Percentiles rank a stretch among this genome's conserved stretches.
These are phyloP conservation scores for Colletotrichum tanaceti DNA, from an alignment of 2,329 filamentous ascomycete species.

Conservation along the genomic window DNA sequence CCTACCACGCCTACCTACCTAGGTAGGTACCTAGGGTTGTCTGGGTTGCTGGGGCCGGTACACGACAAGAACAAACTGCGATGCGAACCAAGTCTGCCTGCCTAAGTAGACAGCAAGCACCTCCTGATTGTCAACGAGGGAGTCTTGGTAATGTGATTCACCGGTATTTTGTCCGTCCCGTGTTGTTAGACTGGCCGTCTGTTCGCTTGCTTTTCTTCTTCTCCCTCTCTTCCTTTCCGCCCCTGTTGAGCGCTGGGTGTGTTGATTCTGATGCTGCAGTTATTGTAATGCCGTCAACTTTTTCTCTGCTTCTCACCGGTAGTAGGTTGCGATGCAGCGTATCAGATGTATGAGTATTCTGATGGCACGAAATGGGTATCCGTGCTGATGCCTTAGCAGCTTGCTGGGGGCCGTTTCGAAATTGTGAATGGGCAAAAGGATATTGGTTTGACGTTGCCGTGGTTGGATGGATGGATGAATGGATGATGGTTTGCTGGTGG, in stretches of 20 bases:
- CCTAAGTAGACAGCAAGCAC: slow-evolving; percentile 21
- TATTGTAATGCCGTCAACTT: slow-evolving; percentile 3
- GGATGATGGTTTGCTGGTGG: background rate
- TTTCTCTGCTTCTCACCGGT: slow-evolving; percentile 8
- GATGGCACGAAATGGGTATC: background rate
- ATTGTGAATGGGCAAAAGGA: slow-evolving; percentile 26
- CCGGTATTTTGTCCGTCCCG: slow-evolving; percentile 34
- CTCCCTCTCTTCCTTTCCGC: background rate
- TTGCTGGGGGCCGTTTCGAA: slow-evolving; percentile 26
- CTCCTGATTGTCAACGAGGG: slow-evolving; percentile 29
- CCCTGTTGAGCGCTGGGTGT: slow-evolving; percentile 13
- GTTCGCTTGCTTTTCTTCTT: background rate
- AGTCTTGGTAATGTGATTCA: slow-evolving; percentile 33
- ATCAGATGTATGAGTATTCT: background rate
- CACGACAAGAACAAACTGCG: background rate
- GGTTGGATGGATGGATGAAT: slow-evolving; percentile 12
- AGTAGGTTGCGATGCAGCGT: slow-evolving; percentile 8
- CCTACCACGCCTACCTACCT: background rate
- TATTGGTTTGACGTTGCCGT: slow-evolving; percentile 25
- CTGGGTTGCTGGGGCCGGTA: slow-evolving; percentile 5
- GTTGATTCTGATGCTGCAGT: slow-evolving; percentile 1
- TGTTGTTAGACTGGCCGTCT: slow-evolving; percentile 2
- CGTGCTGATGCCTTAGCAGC: background rate
- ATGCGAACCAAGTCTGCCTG: slow-evolving; percentile 23
- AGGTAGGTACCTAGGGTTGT: background rate